Percentiles rank a stretch among this genome's conserved stretches.
phyloP scores from a whole-genome alignment of 768 basidiomycete genomes.

The Auriculariales sp. region DNA sequence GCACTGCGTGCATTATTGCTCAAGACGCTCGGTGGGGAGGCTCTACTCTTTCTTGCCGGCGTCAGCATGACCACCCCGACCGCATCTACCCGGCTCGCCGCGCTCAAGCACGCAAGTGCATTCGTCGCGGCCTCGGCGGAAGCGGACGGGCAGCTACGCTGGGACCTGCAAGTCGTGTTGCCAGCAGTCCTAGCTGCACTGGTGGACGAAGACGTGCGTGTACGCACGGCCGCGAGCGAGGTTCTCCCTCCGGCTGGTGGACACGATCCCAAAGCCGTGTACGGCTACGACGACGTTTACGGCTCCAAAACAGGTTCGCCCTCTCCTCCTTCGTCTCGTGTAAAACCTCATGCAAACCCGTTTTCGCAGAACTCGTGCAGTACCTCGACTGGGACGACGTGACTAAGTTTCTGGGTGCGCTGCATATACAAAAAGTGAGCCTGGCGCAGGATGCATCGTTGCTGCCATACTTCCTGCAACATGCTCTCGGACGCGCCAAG shows the following conservation, averaged over 20 bases:
- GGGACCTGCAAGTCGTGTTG: slow-evolving; percentile 69
- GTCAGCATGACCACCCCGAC: slow-evolving; percentile 28
- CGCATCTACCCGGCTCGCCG: slow-evolving; percentile 29
- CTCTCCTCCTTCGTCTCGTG: not conserved
- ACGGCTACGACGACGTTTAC: slow-evolving; percentile 62
- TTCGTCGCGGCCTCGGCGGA: slow-evolving; percentile 62
- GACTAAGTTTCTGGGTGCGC: slow-evolving; percentile 36
- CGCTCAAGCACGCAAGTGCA: slow-evolving; percentile 62
- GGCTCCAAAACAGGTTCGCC: slow-evolving; percentile 42
- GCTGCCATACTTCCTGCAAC: slow-evolving; percentile 43
- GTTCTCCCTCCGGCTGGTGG: slow-evolving; percentile 35
- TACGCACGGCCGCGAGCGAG: slow-evolving; percentile 38
- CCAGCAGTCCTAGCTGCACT: slow-evolving; percentile 55
- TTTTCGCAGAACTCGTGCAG: slow-evolving; percentile 26
- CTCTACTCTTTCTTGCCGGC: slow-evolving; percentile 69
- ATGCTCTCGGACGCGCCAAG: slow-evolving; percentile 28
- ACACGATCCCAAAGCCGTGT: slow-evolving; percentile 36
- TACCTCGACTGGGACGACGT: slow-evolving; percentile 56
- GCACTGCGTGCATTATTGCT: slow-evolving; percentile 52
- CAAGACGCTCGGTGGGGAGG: slow-evolving; percentile 47
- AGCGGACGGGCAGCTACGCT: slow-evolving; percentile 30
- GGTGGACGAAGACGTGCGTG: slow-evolving; percentile 24
- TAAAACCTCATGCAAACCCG: not conserved
- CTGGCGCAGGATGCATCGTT: slow-evolving; percentile 44
- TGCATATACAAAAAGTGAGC: slow-evolving; percentile 39